Percentiles rank a stretch among this genome's conserved stretches.
Evolutionary conservation across 1,139 yeast genomes (phyloP).

Genomic region (Saccharomyces pastorianus): DNA sequence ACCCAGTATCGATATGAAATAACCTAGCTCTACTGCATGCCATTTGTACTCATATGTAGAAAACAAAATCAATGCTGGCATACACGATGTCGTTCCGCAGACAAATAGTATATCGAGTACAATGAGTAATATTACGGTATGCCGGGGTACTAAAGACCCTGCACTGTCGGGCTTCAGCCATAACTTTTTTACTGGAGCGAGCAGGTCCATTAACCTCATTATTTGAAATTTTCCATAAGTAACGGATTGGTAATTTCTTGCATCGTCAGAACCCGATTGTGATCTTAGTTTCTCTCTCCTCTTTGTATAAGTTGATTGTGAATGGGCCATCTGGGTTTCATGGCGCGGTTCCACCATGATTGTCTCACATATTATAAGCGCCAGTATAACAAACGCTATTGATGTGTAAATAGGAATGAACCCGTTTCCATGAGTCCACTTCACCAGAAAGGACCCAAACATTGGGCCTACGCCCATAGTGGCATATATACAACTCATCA

Average conservation of each 20-base stretch:
- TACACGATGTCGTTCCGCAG: constrained; percentile 31
- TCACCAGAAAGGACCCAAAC: constrained; percentile 37
- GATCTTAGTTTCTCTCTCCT: neutral
- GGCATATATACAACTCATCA: constrained; percentile 43
- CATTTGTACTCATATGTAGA: constrained; percentile 52
- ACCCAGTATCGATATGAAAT: constrained; percentile 48
- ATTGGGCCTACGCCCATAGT: constrained; percentile 53
- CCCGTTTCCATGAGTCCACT: constrained; percentile 9
- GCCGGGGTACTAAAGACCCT: constrained; percentile 36
- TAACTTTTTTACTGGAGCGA: constrained; percentile 42
- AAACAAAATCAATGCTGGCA: constrained; percentile 46
- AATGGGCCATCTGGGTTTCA: constrained; percentile 11
- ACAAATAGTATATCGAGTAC: constrained; percentile 40
- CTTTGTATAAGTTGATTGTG: constrained; percentile 8
- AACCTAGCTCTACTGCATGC: constrained; percentile 53
- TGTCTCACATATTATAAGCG: constrained; percentile 8
- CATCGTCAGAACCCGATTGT: constrained; percentile 1
- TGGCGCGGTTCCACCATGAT: constrained; percentile 13
- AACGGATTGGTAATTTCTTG: neutral
- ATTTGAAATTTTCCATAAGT: constrained; percentile 3
- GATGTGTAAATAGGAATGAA: constrained; percentile 9
- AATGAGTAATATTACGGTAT: constrained; percentile 41
- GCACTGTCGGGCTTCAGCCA: constrained; percentile 33
- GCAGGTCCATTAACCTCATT: constrained; percentile 14
- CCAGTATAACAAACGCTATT: constrained; percentile 5